These are phyloP conservation scores for Claviceps purpurea DNA, from an alignment of 2,329 filamentous ascomycete genomes.

Conservation along the genomic window DNA sequence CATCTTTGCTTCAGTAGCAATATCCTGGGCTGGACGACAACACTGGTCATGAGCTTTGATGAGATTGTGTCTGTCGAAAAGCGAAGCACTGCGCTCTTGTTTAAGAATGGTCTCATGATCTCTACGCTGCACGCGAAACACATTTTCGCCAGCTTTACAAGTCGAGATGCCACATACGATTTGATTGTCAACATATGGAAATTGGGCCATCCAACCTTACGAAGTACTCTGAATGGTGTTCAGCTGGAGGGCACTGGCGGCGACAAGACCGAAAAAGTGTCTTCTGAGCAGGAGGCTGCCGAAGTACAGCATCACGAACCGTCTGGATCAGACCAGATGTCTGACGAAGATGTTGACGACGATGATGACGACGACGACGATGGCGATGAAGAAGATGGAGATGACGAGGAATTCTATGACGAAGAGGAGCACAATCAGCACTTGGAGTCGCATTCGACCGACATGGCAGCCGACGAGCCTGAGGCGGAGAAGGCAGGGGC, in stretches of 20 bases:
- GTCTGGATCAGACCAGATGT: constrained; percentile 45
- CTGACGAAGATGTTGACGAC: constrained; percentile 51
- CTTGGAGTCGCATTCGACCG: constrained; percentile 39
- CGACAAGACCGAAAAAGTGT: constrained; percentile 81
- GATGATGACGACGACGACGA: constrained; percentile 51
- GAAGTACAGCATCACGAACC: constrained; percentile 34
- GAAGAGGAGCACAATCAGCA: constrained; percentile 69
- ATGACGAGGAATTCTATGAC: constrained; percentile 60
- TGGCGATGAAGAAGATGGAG: constrained; percentile 51
- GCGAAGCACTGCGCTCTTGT: constrained; percentile 85
- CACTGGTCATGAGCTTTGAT: constrained; percentile 94
- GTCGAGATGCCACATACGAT: constrained; percentile 91
- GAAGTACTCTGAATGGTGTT: constrained; percentile 83
- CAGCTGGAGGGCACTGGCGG: constrained; percentile 68
- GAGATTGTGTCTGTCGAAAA: constrained; percentile 96
- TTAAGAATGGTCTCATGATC: constrained; percentile 95
- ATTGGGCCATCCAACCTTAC: constrained; percentile 80
- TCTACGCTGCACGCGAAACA: constrained; percentile 92
- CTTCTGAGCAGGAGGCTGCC: constrained; percentile 27
- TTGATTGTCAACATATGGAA: constrained; percentile 98
- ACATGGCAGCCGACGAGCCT: constrained; percentile 28
- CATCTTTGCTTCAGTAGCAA: constrained; percentile 99
- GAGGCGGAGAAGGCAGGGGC: constrained; percentile 48
- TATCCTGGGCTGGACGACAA: constrained; percentile 95
- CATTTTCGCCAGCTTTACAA: constrained; percentile 89